Base-by-base conservation (phyloP, 352 stramenopile species). In the Phytophthora syringae region DNA sequence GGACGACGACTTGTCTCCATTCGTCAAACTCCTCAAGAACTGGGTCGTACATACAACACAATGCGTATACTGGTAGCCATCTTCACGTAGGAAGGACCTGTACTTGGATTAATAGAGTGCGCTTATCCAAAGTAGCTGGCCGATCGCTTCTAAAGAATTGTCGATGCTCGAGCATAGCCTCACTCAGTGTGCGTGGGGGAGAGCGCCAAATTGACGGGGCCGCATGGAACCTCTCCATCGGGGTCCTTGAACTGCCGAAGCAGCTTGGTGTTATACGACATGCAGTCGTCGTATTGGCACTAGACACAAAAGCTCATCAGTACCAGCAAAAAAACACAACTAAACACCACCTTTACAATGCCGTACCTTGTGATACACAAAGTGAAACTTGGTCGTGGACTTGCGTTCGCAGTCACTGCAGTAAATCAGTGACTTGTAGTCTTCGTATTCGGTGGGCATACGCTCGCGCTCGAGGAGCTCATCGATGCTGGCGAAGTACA, bases 321-420 rank as follows among this genome's bases (percentile, higher is more conserved):
- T 25, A 20, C 10, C 36, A 25, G 16, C 10, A 18, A 24, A 6
- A 10, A 37, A 13, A 39, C n/a, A n/a, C n/a, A 32, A 28, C 15
- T 32, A 32, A 36, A 11, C 9, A 2, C 13, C 30, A 36, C 9
- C 7, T 36, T 52, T 7, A 18, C 12, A 7, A 34, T 21, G 25
- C 25, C 18, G 60, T 20, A 93, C 84, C 80, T 95, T 95, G 79
- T 95, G 87, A 59, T 95, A 92, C 47, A 93, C 74, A 52, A 95
- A 95, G 70, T 95, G 87, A 55, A 91, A 95, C 53, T 74, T 85
- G 12, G 87, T 92, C 12, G 73, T 88, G 22, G 85, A 94, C 75
- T 93, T 93, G 63, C 82, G 83, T 47, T 95, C 85, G 28, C 87
- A 95, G 63, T 95, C 87, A 62, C 85, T 93, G 81, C 85, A 95